These are phyloP conservation scores for Arthrobotrys musiformis DNA, from an alignment of 2,329 filamentous ascomycete species.

Conservation along the genomic window DNA sequence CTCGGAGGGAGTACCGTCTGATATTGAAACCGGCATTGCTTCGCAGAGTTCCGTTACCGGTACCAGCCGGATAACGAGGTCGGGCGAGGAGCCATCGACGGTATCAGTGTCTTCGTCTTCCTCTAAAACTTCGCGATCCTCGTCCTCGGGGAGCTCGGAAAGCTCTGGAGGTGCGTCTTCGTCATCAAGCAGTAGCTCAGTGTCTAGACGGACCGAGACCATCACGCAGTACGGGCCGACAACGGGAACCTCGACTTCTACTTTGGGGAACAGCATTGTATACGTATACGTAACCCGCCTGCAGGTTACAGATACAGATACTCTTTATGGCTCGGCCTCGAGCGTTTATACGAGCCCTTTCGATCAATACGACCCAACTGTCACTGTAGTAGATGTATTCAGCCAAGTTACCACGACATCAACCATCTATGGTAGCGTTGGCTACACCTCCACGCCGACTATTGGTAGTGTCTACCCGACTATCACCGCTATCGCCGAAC, in stretches of 20 bases:
- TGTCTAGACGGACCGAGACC: background rate
- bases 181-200: background rate
- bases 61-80: background rate
- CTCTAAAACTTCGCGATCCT: background rate
- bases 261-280: slow-evolving; percentile 5
- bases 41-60: slow-evolving; percentile 20
- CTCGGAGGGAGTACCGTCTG: slow-evolving; percentile 13
- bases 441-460: slow-evolving; percentile 32
- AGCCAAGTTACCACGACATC: slow-evolving; percentile 33
- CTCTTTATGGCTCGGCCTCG: slow-evolving; percentile 3
- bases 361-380: slow-evolving; percentile 23
- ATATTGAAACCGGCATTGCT: slow-evolving; percentile 26
- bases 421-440: slow-evolving; percentile 20
- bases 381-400: slow-evolving; percentile 24
- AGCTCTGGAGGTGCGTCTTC: background rate
- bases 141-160: background rate
- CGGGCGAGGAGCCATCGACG: background rate
- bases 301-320: background rate
- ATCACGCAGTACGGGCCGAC: slow-evolving; percentile 27
- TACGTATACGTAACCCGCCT: slow-evolving; percentile 14
- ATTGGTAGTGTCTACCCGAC: slow-evolving; percentile 39
- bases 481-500: slow-evolving; percentile 37
- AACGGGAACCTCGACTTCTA: slow-evolving; percentile 14
- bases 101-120: background rate
- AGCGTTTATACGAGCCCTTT: slow-evolving; percentile 18